Evolutionary conservation across 1,284 basidiomycete genomes (phyloP).

Genomic region (Malassezia restricta): DNA sequence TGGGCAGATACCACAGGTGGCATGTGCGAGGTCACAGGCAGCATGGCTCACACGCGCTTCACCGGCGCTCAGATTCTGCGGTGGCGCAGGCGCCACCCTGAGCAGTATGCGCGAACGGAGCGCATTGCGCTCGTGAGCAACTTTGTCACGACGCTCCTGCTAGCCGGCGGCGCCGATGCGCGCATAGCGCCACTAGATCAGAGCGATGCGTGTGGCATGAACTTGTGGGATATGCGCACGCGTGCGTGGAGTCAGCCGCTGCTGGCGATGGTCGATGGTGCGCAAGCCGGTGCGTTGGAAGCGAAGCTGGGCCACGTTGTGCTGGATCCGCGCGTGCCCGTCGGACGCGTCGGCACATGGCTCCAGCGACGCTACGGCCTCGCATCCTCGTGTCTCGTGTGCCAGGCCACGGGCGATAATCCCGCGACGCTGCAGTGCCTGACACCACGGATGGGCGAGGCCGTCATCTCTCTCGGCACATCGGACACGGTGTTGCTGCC

Average conservation of each 20-base stretch:
- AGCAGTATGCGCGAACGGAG: slow-evolving; percentile 57
- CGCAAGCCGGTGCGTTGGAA: slow-evolving; percentile 57
- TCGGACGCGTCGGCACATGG: slow-evolving; percentile 59
- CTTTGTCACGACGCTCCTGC: slow-evolving; percentile 68
- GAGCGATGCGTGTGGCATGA: slow-evolving; percentile 83
- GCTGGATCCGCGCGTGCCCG: slow-evolving; percentile 59
- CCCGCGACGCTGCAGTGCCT: slow-evolving; percentile 72
- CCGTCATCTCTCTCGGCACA: slow-evolving; percentile 76
- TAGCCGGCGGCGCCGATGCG: slow-evolving; percentile 43
- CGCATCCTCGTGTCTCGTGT: slow-evolving; percentile 62
- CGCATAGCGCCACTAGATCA: slow-evolving; percentile 34
- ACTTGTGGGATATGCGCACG: slow-evolving; percentile 55
- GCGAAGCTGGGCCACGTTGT: slow-evolving; percentile 63
- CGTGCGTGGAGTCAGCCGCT: slow-evolving; percentile 32
- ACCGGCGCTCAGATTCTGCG: slow-evolving; percentile 73
- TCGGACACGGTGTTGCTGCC: slow-evolving; percentile 76
- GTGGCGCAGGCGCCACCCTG: slow-evolving; percentile 53
- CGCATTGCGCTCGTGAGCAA: slow-evolving; percentile 70
- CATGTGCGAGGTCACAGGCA: slow-evolving; percentile 55
- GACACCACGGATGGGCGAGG: slow-evolving; percentile 59
- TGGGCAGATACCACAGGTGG: neutral
- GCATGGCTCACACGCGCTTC: slow-evolving; percentile 74
- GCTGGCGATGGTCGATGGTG: slow-evolving; percentile 48
- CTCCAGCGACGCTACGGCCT: slow-evolving; percentile 69
- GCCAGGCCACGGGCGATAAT: slow-evolving; percentile 82